Base-by-base conservation (phyloP, 208 protist species). In the Porcisia deanei region DNA sequence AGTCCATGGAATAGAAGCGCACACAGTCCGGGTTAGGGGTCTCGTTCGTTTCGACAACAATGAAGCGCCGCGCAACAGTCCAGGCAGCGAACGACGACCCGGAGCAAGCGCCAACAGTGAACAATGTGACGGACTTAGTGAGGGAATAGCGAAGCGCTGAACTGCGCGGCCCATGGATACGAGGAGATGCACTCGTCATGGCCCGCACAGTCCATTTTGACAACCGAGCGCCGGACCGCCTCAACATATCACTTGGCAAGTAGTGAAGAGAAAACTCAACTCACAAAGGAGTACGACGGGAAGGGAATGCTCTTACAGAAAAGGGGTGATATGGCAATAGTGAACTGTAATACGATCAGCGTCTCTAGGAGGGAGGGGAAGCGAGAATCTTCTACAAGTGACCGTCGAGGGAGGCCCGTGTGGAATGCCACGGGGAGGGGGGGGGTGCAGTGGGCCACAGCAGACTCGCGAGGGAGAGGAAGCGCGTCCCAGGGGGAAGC, bases 21-120 rank as follows among this genome's bases (percentile, higher is more conserved):
- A 96, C 75, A 67, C 90, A 96, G 70, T 95, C 88, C 0, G 92
- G 92, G 76, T 96, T 96, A 0, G 92, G 92, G 14, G 92, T 96
- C 68, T 94, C 88, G 71, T 83, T 96, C 10, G 83, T 94, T 54
- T 96, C 92, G 25, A 96, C 81, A 3, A 92, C 78, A 63, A 96
- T 80, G 55, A 71, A 86, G 10, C 84, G 85, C 5, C 73, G 49
- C 1, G 75, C 10, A 18, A 70, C 53, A 0, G 5, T 10, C 25
- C 41, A 61, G 10, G 49, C 37, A 57, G 47, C 12, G 6, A 61
- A 8, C 3, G 22, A 30, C 14, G 80, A 72, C 20, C 69, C 77
- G 65, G 71, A 39, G 20, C 55, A 18, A 3, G 60, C 43, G 4
- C n/a, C 64, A 30, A n/a, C 9, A 22, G 39, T 7, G 12, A 20